phyloP scores from a whole-genome alignment of 306 rosid species.

The Vachellia pachyceras region DNA sequence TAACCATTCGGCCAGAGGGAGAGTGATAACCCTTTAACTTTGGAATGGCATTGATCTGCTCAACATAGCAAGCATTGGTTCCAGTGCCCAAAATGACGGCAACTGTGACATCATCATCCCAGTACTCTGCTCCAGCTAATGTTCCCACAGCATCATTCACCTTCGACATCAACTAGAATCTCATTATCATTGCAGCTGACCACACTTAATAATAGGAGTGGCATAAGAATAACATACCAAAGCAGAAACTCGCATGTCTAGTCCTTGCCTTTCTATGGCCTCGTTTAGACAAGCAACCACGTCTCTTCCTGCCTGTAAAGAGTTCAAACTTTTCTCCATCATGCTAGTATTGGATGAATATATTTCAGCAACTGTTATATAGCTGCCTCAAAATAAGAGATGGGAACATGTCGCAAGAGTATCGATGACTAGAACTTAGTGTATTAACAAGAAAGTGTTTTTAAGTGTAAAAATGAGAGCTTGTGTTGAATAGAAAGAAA shows the following conservation, averaged over 20 bases:
- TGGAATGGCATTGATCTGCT: conserved; percentile 68
- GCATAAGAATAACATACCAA: conserved; percentile 58
- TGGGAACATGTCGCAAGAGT: conserved; percentile 6
- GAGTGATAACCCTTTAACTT: conserved; percentile 63
- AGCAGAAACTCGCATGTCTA: conserved; percentile 90
- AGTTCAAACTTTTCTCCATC: conserved; percentile 32
- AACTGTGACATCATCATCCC: conserved; percentile 80
- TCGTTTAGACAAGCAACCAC: conserved; percentile 92
- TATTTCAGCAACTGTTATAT: conserved; percentile 23
- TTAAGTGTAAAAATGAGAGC: background rate
- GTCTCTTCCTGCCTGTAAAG: conserved; percentile 82
- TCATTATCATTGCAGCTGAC: background rate
- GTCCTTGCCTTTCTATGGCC: conserved; percentile 81
- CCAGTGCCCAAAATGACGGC: conserved; percentile 98
- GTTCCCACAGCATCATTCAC: conserved; percentile 93
- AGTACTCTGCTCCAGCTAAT: conserved; percentile 92
- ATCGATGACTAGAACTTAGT: background rate
- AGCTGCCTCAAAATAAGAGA: conserved; percentile 28
- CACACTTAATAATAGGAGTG: conserved; percentile 1
- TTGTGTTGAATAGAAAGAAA: conserved; percentile 12
- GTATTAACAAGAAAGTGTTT: background rate
- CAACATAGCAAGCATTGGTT: conserved; percentile 94
- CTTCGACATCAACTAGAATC: conserved; percentile 44
- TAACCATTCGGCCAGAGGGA: conserved; percentile 76
- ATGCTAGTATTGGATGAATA: conserved; percentile 22